Conservation (phyloP, 208 protist species). For the Acanthamoeba royreba region DNA sequence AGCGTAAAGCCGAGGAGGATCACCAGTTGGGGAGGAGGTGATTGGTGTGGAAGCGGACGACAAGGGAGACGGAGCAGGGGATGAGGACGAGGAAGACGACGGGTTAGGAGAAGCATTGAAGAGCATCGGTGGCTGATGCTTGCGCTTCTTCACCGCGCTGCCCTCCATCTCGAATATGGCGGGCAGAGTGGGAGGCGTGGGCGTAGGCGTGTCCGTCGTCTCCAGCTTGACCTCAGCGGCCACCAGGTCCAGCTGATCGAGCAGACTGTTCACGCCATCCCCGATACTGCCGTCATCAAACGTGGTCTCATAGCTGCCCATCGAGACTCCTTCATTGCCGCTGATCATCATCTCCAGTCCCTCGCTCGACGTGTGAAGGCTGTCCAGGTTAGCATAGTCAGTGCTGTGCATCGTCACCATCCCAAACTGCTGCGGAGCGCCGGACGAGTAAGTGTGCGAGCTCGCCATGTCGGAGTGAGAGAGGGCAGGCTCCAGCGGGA, state of each 20-base stretch:
- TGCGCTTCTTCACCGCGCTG: conserved; percentile 33
- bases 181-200: neutral
- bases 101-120: neutral
- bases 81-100: neutral
- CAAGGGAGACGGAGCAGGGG: no score
- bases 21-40: neutral
- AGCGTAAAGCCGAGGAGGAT: neutral
- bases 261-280: no score
- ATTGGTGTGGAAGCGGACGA: neutral
- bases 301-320: neutral
- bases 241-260: no score
- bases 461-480: neutral
- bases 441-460: neutral
- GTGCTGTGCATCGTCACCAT: conserved; percentile 4
- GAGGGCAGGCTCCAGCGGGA: neutral
- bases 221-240: no score
- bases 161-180: neutral
- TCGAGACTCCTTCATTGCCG: no score
- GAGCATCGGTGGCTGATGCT: neutral
- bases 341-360: neutral
- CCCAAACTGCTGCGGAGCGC: neutral
- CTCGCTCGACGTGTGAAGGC: neutral
- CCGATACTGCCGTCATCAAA: no score
- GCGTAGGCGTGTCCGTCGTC: no score
- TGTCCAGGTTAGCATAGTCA: neutral